These are phyloP conservation scores for Lolium multiflorum DNA, from an alignment of 176 grass and related monocot genomes.

Conservation along the genomic window DNA sequence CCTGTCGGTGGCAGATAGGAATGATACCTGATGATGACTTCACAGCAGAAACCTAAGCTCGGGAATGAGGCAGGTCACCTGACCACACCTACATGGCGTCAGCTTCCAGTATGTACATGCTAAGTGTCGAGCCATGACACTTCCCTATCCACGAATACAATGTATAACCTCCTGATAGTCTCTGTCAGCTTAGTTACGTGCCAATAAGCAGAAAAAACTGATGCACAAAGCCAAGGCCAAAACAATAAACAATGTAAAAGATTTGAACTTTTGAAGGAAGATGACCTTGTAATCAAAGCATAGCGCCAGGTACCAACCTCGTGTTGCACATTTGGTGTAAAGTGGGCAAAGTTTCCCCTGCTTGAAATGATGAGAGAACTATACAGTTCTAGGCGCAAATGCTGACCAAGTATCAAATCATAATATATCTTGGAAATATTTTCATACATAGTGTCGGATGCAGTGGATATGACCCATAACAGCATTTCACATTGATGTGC, in stretches of 20 bases:
- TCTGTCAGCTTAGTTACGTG: slow-evolving; percentile 30
- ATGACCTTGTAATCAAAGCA: slow-evolving; percentile 67
- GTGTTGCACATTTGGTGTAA: slow-evolving; percentile 49
- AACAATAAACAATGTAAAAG: slow-evolving; percentile 48
- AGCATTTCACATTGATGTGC: neutral
- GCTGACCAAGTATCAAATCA: slow-evolving; percentile 20
- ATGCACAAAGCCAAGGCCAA: slow-evolving; percentile 30
- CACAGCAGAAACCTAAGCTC: slow-evolving; percentile 51
- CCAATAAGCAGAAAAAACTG: slow-evolving; percentile 33
- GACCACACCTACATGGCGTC: slow-evolving; percentile 54
- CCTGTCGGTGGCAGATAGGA: slow-evolving; percentile 50
- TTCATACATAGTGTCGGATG: neutral
- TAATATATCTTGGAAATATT: neutral
- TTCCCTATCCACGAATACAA: slow-evolving; percentile 44
- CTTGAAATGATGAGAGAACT: neutral
- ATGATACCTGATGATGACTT: slow-evolving; percentile 40
- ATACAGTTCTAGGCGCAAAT: neutral
- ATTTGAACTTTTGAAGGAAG: slow-evolving; percentile 7
- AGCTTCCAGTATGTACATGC: slow-evolving; percentile 64
- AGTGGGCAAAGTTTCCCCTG: slow-evolving; percentile 1
- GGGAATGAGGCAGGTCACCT: slow-evolving; percentile 48
- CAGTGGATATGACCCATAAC: neutral
- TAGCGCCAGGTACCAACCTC: slow-evolving; percentile 53
- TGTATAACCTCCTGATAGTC: slow-evolving; percentile 43
- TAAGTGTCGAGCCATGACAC: slow-evolving; percentile 41